Base-by-base conservation (phyloP, 495 filamentous ascomycete species). In the Viridothelium virens region DNA sequence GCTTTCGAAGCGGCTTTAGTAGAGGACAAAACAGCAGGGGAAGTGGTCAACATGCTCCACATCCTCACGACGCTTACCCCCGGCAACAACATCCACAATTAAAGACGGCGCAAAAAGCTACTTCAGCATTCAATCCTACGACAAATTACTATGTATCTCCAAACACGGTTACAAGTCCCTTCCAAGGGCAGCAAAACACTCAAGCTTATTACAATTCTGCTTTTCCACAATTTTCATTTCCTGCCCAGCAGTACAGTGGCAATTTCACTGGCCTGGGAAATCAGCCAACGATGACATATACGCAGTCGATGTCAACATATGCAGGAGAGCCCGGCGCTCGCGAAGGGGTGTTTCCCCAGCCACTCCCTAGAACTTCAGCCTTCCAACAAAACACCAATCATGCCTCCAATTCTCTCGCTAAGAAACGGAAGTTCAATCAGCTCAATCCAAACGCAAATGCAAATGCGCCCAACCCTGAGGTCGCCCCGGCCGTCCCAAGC, bases 401-500 rank as follows among this genome's bases (percentile, higher is more conserved):
- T 7, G 33, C 11, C 31, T 59, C 53, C 14, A 36, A 36, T 14
- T 34, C 53, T 34, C 14, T 10, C 9, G 53, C 11, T 6, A 59
- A 59, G 70, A 72, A 59, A 68, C 70, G 25, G 65, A 68, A 16
- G 61, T 70, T 16, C 64, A 67, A 25, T 47, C 53, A 50, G 63
- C 62, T 37, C 5, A 36, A 31, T 31, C 7, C 1, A 36, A 4
- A 6, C 39, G 63, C 37, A 6, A 34, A 61, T 18, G 9, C 34
- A 65, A 53, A 44, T 18, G 31, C 25, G 31, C 39, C 69, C 10
- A 36, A 31, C 2, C 63, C 69, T n/a, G 64, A 59, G n/a, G 39
- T 65, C 31, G 67, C 85, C 25, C 84, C 85, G 7, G 71, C 82
- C 11, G 80, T 87, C 67, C 84, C 89, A 64, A 87, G 85, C 70